Evolutionary conservation across 1,284 basidiomycete species (phyloP).

Genomic region (Butyriboletus appendiculatus): DNA sequence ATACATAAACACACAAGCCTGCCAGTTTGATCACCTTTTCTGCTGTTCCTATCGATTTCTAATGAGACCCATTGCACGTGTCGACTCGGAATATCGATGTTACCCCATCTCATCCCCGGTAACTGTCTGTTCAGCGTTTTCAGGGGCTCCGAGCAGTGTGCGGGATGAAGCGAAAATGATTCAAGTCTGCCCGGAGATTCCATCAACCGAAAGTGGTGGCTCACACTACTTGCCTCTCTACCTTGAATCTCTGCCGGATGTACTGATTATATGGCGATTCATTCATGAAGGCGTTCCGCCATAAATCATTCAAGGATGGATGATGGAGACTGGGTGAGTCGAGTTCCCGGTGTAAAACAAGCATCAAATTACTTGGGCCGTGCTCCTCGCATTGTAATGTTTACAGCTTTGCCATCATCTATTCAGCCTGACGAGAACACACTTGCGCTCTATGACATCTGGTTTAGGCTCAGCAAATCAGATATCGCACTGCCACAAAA

Average conservation of each 20-base stretch:
- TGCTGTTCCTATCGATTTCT: not conserved
- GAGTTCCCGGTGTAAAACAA: not conserved
- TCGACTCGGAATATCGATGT: not conserved
- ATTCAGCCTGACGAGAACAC: not conserved
- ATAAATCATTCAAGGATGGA: not conserved
- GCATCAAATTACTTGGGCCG: not conserved
- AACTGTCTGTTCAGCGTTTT: not conserved
- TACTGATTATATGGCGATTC: not conserved
- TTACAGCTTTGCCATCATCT: not conserved
- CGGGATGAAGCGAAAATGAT: not conserved
- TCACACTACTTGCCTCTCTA: not conserved
- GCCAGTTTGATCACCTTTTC: not conserved
- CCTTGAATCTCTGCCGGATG: not conserved
- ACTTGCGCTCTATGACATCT: not conserved
- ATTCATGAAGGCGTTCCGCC: not conserved
- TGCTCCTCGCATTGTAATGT: not conserved
- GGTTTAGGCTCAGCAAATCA: not conserved
- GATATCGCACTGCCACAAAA: not conserved
- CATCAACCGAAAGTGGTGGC: not conserved
- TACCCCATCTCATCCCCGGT: not conserved
- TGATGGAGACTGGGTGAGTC: not conserved
- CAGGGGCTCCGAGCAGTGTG: not conserved
- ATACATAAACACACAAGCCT: too few relatives aligned
- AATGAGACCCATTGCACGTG: not conserved
- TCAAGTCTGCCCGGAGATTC: not conserved